These are phyloP conservation scores for Acacia concinna DNA, from an alignment of 331 rosid genomes.

Conservation along the genomic window DNA sequence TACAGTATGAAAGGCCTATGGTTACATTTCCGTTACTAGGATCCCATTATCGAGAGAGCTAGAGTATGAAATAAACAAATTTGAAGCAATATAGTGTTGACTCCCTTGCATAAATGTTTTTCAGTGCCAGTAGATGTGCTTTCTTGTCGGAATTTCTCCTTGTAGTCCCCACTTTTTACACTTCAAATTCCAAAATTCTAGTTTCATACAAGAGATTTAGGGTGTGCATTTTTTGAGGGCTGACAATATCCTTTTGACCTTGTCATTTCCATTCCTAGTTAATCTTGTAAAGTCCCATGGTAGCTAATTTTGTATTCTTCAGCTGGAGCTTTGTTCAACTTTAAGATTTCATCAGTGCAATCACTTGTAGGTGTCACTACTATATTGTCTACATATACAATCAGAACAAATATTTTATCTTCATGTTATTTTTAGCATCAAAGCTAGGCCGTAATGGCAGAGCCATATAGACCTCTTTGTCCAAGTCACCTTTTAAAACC, in stretches of 20 bases:
- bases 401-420: neutral
- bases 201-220: neutral
- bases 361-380: neutral
- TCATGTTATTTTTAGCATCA: neutral
- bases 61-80: neutral
- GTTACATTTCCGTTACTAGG: neutral
- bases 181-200: neutral
- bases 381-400: too few species aligned
- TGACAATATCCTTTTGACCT: neutral
- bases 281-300: neutral
- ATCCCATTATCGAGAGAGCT: neutral
- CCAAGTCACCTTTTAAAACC: neutral
- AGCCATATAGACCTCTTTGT: neutral
- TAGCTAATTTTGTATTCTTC: too few species aligned
- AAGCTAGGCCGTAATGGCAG: neutral
- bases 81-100: neutral
- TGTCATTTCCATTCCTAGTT: neutral
- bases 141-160: neutral
- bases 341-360: neutral
- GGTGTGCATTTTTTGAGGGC: neutral
- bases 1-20: neutral
- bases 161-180: neutral
- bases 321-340: neutral
- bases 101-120: neutral
- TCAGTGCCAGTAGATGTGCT: neutral